Percentiles rank a stretch among this genome's conserved stretches.
Evolutionary conservation across 805 yeast genomes (phyloP).

Genomic region (Komagataella pseudopastoris): DNA sequence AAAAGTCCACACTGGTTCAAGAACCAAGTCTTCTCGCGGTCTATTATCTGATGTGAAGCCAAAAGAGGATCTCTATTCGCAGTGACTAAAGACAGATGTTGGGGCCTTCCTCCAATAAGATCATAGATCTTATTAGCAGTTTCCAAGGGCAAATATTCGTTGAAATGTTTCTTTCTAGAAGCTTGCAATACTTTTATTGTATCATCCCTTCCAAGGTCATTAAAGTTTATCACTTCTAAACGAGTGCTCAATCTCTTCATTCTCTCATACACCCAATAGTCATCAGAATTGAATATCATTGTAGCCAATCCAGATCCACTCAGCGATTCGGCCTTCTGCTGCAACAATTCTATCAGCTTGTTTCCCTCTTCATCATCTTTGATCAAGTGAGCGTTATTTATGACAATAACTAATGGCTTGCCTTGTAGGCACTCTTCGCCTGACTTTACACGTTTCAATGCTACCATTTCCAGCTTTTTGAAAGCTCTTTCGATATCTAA

Average conservation of each 20-base stretch:
- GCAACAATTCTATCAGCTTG: conserved; percentile 58
- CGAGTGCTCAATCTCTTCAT: conserved; percentile 61
- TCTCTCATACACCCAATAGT: conserved; percentile 78
- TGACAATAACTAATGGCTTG: conserved; percentile 53
- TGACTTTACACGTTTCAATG: conserved; percentile 30
- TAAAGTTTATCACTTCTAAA: conserved; percentile 56
- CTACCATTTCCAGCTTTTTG: conserved; percentile 60
- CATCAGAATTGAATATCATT: conserved; percentile 67
- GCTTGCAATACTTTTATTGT: conserved; percentile 40
- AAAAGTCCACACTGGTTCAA: conserved; percentile 69
- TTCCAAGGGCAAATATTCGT: conserved; percentile 23
- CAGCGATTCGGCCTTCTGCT: conserved; percentile 71
- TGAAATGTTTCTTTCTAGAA: conserved; percentile 31
- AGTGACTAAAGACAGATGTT: conserved; percentile 62
- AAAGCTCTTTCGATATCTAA: conserved; percentile 77
- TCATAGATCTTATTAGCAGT: conserved; percentile 44
- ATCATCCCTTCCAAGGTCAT: conserved; percentile 43
- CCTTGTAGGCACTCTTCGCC: conserved; percentile 9
- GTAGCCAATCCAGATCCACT: conserved; percentile 59
- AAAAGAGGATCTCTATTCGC: conserved; percentile 37
- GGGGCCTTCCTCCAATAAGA: conserved; percentile 75
- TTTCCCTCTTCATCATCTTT: conserved; percentile 64
- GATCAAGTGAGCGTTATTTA: conserved; percentile 65
- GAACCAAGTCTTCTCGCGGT: conserved; percentile 77
- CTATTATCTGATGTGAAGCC: conserved; percentile 61